Percentiles rank a stretch among this genome's conserved stretches.
These are phyloP conservation scores for Geosiphon pyriformis DNA, from an alignment of 192 early-diverging fungal species.

Conservation along the genomic window DNA sequence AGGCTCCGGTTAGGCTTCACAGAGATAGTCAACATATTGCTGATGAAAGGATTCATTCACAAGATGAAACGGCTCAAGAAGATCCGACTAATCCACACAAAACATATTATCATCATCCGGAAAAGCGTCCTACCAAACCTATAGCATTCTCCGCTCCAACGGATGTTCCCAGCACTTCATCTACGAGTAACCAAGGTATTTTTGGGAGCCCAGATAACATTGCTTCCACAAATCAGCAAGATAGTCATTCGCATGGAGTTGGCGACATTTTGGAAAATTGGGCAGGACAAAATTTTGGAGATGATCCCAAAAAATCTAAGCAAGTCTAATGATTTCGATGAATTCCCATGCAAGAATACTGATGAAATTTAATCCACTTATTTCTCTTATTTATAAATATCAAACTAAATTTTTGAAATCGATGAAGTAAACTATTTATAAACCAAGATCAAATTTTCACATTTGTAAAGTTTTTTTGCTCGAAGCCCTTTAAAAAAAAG, in stretches of 20 bases:
- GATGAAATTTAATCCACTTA: too few relatives aligned
- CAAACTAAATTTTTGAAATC: too few relatives aligned
- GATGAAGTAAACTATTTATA: too few relatives aligned
- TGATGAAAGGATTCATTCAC: background rate
- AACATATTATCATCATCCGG: constrained; percentile 3
- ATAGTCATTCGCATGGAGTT: background rate
- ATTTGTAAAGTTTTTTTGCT: too few relatives aligned
- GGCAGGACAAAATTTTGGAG: background rate
- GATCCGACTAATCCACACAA: background rate
- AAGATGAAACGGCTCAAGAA: background rate
- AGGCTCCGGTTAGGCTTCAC: background rate
- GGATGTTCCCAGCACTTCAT: background rate
- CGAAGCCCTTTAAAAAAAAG: too few relatives aligned
- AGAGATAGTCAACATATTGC: background rate
- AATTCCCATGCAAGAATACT: too few relatives aligned
- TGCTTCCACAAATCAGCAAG: background rate
- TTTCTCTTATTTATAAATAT: too few relatives aligned
- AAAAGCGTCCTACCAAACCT: background rate
- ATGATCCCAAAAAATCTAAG: too few relatives aligned
- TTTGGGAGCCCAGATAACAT: background rate
- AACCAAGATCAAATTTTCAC: too few relatives aligned
- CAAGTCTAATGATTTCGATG: too few relatives aligned
- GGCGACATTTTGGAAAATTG: background rate
- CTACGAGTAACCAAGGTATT: background rate
- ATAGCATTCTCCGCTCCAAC: background rate